These are phyloP conservation scores for Rhododendron kiyosumense DNA, from an alignment of 148 eudicot species.

Conservation along the genomic window DNA sequence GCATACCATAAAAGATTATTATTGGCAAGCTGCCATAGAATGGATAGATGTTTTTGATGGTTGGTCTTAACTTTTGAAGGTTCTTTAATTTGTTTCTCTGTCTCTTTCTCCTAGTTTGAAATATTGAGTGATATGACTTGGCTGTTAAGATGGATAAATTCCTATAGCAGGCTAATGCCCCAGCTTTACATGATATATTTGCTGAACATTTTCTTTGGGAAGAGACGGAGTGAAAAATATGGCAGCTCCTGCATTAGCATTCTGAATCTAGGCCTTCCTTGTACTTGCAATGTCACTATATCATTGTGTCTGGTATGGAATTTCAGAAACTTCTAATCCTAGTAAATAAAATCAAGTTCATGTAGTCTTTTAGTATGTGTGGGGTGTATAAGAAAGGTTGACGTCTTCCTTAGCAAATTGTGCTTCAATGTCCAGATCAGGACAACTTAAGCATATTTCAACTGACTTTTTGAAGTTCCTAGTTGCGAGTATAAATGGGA, in stretches of 20 bases:
- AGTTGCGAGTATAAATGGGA: neutral
- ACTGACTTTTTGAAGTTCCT: slow-evolving; percentile 11
- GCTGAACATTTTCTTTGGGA: neutral
- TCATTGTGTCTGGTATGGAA: neutral
- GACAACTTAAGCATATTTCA: neutral
- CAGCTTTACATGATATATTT: neutral
- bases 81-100: neutral
- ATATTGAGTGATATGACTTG: neutral
- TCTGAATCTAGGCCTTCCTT: neutral
- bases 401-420: neutral
- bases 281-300: neutral
- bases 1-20: neutral
- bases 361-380: neutral
- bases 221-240: neutral
- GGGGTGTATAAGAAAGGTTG: neutral
- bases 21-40: neutral
- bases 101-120: neutral
- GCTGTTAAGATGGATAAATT: neutral
- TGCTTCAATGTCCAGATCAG: neutral
- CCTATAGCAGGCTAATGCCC: neutral
- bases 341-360: neutral
- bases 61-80: neutral
- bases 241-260: neutral
- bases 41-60: neutral
- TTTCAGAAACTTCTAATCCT: neutral